These are phyloP conservation scores for Fraxinus excelsior DNA, from an alignment of 257 asterid genomes.

Conservation along the genomic window DNA sequence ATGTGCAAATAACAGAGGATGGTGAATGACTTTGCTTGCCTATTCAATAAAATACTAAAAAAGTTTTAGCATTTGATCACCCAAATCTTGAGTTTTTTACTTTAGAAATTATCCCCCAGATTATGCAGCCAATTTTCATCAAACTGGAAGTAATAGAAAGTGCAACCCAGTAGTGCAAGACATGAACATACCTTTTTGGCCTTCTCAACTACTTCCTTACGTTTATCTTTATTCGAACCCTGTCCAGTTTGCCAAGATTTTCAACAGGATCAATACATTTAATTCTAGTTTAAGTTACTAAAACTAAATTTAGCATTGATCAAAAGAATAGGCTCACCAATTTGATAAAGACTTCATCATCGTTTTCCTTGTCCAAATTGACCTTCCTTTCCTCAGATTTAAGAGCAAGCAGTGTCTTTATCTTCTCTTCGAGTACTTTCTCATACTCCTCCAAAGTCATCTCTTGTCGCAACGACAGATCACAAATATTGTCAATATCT, in stretches of 20 bases:
- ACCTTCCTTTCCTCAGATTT: too few relatives aligned
- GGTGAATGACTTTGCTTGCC: too few relatives aligned
- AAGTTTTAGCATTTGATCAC: background rate
- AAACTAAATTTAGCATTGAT: background rate
- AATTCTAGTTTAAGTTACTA: background rate
- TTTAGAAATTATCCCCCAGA: background rate
- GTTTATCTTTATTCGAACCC: constrained; percentile 65
- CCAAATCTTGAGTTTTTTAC: background rate
- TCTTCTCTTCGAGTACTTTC: too few relatives aligned
- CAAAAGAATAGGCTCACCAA: background rate
- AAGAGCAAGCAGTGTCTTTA: too few relatives aligned
- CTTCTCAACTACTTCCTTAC: constrained; percentile 60
- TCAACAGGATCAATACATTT: background rate
- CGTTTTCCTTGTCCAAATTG: too few relatives aligned
- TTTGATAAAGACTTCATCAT: too few relatives aligned
- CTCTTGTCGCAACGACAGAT: too few relatives aligned
- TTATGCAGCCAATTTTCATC: background rate
- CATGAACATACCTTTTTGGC: constrained; percentile 49
- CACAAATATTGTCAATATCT: background rate
- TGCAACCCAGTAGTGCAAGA: background rate
- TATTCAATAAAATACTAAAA: too few relatives aligned
- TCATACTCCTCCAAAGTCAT: too few relatives aligned
- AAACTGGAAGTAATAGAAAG: background rate
- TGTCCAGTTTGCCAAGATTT: constrained; percentile 14
- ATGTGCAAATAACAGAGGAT: too few relatives aligned